Percentiles rank a stretch among this genome's conserved stretches.
phyloP scores from a whole-genome alignment of 1,284 basidiomycete species.

The Pulveroboletus sp. region DNA sequence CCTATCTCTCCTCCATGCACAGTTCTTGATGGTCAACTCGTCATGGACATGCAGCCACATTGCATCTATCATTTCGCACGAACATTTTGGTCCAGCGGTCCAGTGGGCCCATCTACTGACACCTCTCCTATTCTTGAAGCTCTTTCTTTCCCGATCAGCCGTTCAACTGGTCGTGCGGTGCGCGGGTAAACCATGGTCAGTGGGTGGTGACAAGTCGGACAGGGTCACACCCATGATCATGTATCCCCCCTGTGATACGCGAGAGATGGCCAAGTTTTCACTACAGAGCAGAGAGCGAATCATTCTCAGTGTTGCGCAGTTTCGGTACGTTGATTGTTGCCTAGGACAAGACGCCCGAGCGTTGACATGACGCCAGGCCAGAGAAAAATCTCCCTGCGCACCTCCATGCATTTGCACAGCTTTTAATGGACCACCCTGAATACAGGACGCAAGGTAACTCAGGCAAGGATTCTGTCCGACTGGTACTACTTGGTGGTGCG shows the following conservation, averaged over 20 bases:
- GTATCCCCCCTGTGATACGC: slow-evolving; percentile 93
- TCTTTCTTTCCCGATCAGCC: slow-evolving; percentile 30
- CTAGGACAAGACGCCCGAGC: background rate
- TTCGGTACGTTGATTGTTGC: slow-evolving; percentile 57
- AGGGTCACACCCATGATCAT: slow-evolving; percentile 49
- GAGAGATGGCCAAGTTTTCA: slow-evolving; percentile 64
- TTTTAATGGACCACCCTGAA: slow-evolving; percentile 65
- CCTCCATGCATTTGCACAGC: slow-evolving; percentile 64
- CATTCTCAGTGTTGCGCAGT: slow-evolving; percentile 89
- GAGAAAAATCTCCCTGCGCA: slow-evolving; percentile 95
- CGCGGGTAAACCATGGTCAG: slow-evolving; percentile 21
- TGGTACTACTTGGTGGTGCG: slow-evolving; percentile 84
- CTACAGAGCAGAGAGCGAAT: slow-evolving; percentile 65
- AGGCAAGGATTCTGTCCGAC: slow-evolving; percentile 41
- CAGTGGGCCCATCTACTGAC: slow-evolving; percentile 23
- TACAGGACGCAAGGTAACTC: slow-evolving; percentile 36
- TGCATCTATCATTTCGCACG: slow-evolving; percentile 64
- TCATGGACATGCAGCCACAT: slow-evolving; percentile 93
- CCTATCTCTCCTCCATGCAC: slow-evolving; percentile 70
- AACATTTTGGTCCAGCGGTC: slow-evolving; percentile 41
- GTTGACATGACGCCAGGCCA: slow-evolving; percentile 52
- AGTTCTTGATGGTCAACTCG: slow-evolving; percentile 91
- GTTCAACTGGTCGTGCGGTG: slow-evolving; percentile 20
- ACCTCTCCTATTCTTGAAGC: slow-evolving; percentile 26
- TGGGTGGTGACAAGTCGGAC: background rate